Conservation (phyloP, 2,329 filamentous ascomycete species). For the Leptographium wingfieldii region DNA sequence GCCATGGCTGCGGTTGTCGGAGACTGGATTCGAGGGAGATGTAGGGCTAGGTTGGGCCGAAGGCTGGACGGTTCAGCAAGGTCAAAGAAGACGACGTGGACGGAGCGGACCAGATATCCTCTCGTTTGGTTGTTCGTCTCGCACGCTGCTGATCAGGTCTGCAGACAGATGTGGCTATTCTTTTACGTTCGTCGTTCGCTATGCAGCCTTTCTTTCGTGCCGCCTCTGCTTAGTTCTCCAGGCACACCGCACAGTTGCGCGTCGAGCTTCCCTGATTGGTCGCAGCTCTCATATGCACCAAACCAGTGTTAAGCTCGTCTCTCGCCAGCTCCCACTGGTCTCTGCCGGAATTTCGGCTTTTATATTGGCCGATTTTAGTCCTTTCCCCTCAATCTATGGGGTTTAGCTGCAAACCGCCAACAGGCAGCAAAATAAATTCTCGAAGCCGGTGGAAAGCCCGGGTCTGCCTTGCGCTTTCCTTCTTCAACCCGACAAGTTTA, state of each 20-base stretch:
- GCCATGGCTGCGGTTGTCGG: constrained; percentile 51
- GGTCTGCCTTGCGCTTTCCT: not conserved
- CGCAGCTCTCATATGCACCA: constrained; percentile 6
- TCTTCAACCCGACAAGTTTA: not conserved
- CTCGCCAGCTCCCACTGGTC: not conserved
- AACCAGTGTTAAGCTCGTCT: not conserved
- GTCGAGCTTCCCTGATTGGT: constrained; percentile 15
- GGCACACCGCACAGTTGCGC: constrained; percentile 17
- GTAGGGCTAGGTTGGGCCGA: not conserved
- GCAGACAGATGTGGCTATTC: not conserved
- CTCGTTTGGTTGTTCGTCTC: not conserved
- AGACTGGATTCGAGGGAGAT: not conserved
- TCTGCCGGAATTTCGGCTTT: not conserved
- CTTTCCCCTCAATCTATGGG: not conserved
- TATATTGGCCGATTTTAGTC: not conserved
- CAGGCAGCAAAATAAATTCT: not conserved
- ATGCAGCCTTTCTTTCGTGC: not conserved
- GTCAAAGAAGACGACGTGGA: not conserved
- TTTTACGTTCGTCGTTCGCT: not conserved
- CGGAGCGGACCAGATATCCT: not conserved
- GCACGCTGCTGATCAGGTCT: not conserved
- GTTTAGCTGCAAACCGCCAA: not conserved
- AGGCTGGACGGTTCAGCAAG: not conserved
- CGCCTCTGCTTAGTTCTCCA: constrained; percentile 6
- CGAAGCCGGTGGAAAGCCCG: constrained; percentile 1